Evolutionary conservation across 257 asterid species (phyloP).

Genomic region (Agastache rugosa): DNA sequence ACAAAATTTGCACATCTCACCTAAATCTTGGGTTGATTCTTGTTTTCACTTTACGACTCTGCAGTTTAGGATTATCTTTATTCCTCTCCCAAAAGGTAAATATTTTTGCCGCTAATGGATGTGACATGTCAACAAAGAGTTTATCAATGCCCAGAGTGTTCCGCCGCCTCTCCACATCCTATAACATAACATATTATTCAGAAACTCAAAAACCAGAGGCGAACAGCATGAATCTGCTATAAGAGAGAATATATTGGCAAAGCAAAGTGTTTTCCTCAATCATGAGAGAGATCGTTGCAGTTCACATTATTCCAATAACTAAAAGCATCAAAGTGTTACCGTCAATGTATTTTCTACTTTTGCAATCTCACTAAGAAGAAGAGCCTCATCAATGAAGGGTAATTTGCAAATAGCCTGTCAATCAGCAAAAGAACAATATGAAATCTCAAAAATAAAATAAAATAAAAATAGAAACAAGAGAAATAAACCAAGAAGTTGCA

Average conservation of each 20-base stretch:
- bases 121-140: slow-evolving; percentile 50
- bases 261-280: slow-evolving; percentile 7
- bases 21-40: slow-evolving; percentile 56
- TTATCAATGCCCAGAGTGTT: slow-evolving; percentile 60
- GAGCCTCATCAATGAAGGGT: slow-evolving; percentile 66
- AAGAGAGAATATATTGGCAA: not conserved
- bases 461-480: not conserved
- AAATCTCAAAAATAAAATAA: not conserved
- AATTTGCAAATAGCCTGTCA: slow-evolving; percentile 66
- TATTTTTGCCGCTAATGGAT: slow-evolving; percentile 57
- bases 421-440: slow-evolving; percentile 29
- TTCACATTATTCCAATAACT: slow-evolving; percentile 14
- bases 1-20: slow-evolving; percentile 40
- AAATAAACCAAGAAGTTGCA: slow-evolving; percentile 6
- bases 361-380: slow-evolving; percentile 63
- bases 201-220: not conserved
- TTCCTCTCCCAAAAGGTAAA: slow-evolving; percentile 46
- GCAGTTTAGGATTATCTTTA: slow-evolving; percentile 52
- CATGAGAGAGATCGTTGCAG: not conserved
- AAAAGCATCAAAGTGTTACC: slow-evolving; percentile 41
- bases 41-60: slow-evolving; percentile 47
- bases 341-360: slow-evolving; percentile 63
- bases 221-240: slow-evolving; percentile 1
- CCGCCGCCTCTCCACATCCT: slow-evolving; percentile 66
- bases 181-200: slow-evolving; percentile 39